Conservation (phyloP, 139 green algal genomes). For the Micractinium sp. region DNA sequence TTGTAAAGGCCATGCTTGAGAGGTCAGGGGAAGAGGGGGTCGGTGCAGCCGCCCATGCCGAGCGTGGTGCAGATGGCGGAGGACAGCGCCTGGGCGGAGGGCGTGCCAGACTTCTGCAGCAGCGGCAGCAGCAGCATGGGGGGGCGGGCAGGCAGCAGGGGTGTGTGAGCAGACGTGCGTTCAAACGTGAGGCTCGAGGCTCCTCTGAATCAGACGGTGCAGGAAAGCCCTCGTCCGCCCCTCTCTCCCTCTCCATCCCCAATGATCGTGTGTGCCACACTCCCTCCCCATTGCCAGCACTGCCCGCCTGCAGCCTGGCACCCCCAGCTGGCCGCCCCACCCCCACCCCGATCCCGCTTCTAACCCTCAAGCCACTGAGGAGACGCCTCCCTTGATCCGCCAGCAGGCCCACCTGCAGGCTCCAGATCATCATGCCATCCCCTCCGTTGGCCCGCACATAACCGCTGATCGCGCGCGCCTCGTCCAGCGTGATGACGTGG, state of each 20-base stretch:
- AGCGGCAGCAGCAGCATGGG: no score
- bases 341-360: not conserved
- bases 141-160: no score
- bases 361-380: not conserved
- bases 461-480: not conserved
- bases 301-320: not conserved
- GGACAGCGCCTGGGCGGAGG: constrained; percentile 15
- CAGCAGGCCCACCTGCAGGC: not conserved
- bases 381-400: no score
- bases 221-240: no score
- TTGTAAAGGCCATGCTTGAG: not conserved
- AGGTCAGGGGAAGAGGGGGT: constrained; percentile 13
- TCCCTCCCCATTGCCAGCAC: not conserved
- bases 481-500: constrained; percentile 29
- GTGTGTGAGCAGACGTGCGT: not conserved
- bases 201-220: not conserved
- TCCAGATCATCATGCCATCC: constrained; percentile 49
- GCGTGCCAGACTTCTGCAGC: constrained; percentile 23
- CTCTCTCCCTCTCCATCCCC: no score
- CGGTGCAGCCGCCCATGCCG: constrained; percentile 13
- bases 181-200: not conserved
- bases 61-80: constrained; percentile 9
- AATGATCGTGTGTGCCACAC: no score
- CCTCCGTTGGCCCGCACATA: constrained; percentile 8
- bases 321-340: no score